phyloP scores from a whole-genome alignment of 2,329 filamentous ascomycete genomes.

The Exophiala calicioides region DNA sequence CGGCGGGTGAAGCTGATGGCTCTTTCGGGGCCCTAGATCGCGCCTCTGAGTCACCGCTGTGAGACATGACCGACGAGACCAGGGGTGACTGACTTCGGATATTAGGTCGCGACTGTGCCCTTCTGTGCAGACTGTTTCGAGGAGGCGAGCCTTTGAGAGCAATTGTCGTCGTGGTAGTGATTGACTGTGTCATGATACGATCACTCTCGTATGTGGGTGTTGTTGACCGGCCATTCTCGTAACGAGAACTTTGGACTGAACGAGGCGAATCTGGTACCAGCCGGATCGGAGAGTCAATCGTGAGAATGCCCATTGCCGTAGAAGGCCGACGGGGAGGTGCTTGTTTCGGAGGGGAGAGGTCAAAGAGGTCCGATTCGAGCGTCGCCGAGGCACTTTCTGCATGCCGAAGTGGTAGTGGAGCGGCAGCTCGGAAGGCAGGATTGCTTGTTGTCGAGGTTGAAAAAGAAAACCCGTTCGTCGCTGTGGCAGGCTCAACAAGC shows the following conservation, averaged over 20 bases:
- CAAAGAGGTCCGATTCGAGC: constrained; percentile 28
- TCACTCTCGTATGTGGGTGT: constrained; percentile 3
- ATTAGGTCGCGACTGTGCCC: constrained; percentile 26
- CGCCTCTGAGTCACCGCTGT: constrained; percentile 1
- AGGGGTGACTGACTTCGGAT: constrained; percentile 24
- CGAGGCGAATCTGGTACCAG: constrained; percentile 29
- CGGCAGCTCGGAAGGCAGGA: constrained; percentile 2
- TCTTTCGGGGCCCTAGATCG: constrained; percentile 9
- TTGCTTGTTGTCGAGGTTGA: constrained; percentile 28
- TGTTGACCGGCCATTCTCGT: constrained; percentile 4
- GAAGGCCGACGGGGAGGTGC: constrained; percentile 27
- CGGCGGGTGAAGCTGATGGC: constrained; percentile 26
- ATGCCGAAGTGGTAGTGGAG: constrained; percentile 16
- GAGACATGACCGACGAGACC: constrained; percentile 16
- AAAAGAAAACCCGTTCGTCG: constrained; percentile 27
- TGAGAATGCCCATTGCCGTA: constrained; percentile 30
- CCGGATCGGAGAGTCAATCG: constrained; percentile 27
- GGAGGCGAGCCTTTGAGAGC: constrained; percentile 25
- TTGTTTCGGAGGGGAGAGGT: constrained; percentile 29
- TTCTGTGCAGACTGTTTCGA: constrained; percentile 16
- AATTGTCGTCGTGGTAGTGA: constrained; percentile 24
- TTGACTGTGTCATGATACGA: constrained; percentile 8
- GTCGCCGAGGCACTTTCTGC: constrained; percentile 14
- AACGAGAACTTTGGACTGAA: constrained; percentile 9
- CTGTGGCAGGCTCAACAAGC: constrained; percentile 27